Evolutionary conservation across 2,329 filamentous ascomycete genomes (phyloP), one percentile per base, ranked within the genome.

Genomic region (Leptographium wingfieldii): DNA sequence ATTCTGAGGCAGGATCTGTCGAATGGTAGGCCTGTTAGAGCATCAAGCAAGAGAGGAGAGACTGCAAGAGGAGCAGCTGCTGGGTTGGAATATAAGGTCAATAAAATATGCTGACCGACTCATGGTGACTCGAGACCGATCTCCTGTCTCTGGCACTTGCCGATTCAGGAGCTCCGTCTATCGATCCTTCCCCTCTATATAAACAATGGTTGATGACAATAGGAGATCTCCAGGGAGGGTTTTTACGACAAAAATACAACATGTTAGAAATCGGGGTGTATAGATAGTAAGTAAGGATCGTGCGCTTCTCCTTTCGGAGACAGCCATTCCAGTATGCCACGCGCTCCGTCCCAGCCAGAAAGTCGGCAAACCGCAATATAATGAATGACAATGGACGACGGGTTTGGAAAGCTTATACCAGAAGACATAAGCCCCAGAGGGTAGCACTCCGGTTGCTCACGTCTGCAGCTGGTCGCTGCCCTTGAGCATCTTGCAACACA

Each of bases 281-380:
- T 35, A 59, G 12, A 55, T 48, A 49, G 31, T 29, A 51, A 49
- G 31, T 29, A 51, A 59, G 27, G 51, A 58, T 31, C 27, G 33
- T 46, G 49, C 12, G 48, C 27, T 35, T 22, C 27, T 40, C 22
- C n/a, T n/a, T n/a, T 58, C 12, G 35, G n/a, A 49, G 27, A 58
- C 19, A 59, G 33, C 35, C 58, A 35, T 48, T 59, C 58, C 48
- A 27, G 40, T 56, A 55, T 55, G 52, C 40, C 58, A 51, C 55
- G 52, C 27, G 52, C 46, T 22, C 58, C 58, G n/a, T 35, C 14
- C 40, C 58, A 33, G 31, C 35, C 31, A 55, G 43, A 55, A 46
- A 55, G 27, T 46, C 57, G 53, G 57, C 57, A 55, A 55, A 29
- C 27, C 22, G 29, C 4, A 57, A 33, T 35, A 57, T 6, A 48